These are phyloP conservation scores for Fusarium graminum DNA, from an alignment of 2,329 filamentous ascomycete genomes.

Conservation along the genomic window DNA sequence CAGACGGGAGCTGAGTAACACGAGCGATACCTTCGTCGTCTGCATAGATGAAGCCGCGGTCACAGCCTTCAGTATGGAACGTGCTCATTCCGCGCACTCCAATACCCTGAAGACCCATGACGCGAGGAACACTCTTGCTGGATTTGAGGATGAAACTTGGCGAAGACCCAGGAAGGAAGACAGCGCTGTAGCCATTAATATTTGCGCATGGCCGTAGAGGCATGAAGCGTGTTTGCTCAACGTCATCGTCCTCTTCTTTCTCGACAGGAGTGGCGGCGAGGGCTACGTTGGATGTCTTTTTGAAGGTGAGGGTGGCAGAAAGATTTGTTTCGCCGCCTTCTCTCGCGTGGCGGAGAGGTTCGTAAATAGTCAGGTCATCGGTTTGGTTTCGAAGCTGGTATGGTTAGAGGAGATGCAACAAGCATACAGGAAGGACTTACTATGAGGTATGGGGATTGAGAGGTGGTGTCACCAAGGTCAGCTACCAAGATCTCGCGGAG, in stretches of 20 bases:
- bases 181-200: constrained; percentile 81
- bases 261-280: constrained; percentile 71
- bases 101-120: constrained; percentile 78
- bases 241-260: constrained; percentile 64
- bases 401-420: not conserved
- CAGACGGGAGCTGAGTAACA: constrained; percentile 76
- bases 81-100: constrained; percentile 78
- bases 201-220: constrained; percentile 71
- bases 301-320: constrained; percentile 75
- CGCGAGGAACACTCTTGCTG: constrained; percentile 79
- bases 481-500: constrained; percentile 85
- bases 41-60: constrained; percentile 85
- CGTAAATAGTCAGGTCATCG: constrained; percentile 89
- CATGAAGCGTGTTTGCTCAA: constrained; percentile 61
- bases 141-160: constrained; percentile 88
- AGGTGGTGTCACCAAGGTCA: constrained; percentile 82
- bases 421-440: constrained; percentile 62
- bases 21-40: constrained; percentile 79
- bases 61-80: constrained; percentile 82
- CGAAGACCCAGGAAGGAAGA: constrained; percentile 85
- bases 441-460: constrained; percentile 82
- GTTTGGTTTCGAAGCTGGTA: constrained; percentile 78
- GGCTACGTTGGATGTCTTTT: constrained; percentile 78
- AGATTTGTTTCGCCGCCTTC: constrained; percentile 58
- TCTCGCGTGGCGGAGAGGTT: constrained; percentile 73